Conservation (phyloP, 2,329 filamentous ascomycete genomes). For the Aplosporella prunicola region DNA sequence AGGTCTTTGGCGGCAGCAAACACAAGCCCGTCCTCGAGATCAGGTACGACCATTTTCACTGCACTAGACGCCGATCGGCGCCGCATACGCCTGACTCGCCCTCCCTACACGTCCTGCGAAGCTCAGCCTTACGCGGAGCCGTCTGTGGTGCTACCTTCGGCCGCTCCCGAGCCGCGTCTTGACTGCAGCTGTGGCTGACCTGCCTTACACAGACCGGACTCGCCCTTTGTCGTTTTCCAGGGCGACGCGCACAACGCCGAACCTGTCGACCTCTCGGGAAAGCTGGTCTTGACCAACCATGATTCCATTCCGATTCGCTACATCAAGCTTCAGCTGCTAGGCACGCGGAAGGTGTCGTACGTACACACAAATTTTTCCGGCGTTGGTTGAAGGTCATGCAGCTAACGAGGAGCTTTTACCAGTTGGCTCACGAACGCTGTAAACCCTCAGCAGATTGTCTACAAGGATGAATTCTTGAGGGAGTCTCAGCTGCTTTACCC, state of each 20-base stretch:
- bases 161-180: background rate
- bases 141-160: background rate
- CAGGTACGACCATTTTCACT: conserved; percentile 23
- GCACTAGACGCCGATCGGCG: conserved; percentile 60
- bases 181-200: background rate
- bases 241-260: conserved; percentile 38
- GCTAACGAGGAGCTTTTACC: conserved; percentile 5
- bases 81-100: conserved; percentile 75
- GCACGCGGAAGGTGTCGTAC: conserved; percentile 40
- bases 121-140: background rate
- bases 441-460: conserved; percentile 33
- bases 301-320: conserved; percentile 40
- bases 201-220: conserved; percentile 29
- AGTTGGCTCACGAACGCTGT: conserved; percentile 31
- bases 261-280: conserved; percentile 36
- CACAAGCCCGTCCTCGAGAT: conserved; percentile 33
- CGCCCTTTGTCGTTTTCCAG: conserved; percentile 41
- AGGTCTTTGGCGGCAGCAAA: conserved; percentile 26
- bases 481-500: conserved; percentile 37
- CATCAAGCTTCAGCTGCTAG: conserved; percentile 38
- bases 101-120: background rate
- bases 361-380: conserved; percentile 15
- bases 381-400: background rate
- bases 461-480: conserved; percentile 39
- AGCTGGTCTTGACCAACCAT: conserved; percentile 37